These are phyloP conservation scores for Picea mariana DNA, from an alignment of 83 land plant genomes.

Conservation along the genomic window DNA sequence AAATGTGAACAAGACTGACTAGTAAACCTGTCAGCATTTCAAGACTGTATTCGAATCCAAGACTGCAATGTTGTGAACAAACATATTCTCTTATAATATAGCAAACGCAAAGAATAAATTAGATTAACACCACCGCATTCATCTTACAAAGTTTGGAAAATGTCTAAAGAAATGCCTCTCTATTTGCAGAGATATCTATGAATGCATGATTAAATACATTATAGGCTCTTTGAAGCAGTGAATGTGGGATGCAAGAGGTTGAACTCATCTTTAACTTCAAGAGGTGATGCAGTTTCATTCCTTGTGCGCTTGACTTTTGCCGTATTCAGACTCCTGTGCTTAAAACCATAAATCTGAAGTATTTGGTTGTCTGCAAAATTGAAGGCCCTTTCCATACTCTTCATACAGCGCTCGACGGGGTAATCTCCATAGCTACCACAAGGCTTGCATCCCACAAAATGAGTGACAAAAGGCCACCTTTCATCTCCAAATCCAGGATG, in stretches of 20 bases:
- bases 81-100: background rate
- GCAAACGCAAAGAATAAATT: slow-evolving; percentile 12
- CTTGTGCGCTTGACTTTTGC: slow-evolving; percentile 42
- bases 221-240: slow-evolving; percentile 15
- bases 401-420: slow-evolving; percentile 39
- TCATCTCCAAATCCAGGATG: slow-evolving; percentile 50
- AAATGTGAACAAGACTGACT: background rate
- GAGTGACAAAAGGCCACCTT: slow-evolving; percentile 52
- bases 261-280: slow-evolving; percentile 35
- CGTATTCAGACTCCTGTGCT: slow-evolving; percentile 33
- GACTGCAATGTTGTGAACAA: background rate
- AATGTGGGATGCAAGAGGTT: slow-evolving; percentile 32
- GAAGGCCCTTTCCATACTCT: slow-evolving; percentile 56
- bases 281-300: slow-evolving; percentile 47
- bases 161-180: slow-evolving; percentile 4
- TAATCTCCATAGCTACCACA: slow-evolving; percentile 48
- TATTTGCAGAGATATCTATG: slow-evolving; percentile 5
- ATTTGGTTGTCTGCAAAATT: slow-evolving; percentile 62
- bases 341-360: slow-evolving; percentile 39
- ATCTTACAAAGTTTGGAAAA: slow-evolving; percentile 11
- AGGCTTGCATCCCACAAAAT: slow-evolving; percentile 44
- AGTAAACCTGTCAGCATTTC: background rate
- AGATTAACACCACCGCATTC: slow-evolving; percentile 13
- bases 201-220: slow-evolving; percentile 6
- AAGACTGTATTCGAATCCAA: background rate